Base-by-base conservation (phyloP, 805 yeast genomes). In the Sugiyamaella lignohabitans region DNA sequence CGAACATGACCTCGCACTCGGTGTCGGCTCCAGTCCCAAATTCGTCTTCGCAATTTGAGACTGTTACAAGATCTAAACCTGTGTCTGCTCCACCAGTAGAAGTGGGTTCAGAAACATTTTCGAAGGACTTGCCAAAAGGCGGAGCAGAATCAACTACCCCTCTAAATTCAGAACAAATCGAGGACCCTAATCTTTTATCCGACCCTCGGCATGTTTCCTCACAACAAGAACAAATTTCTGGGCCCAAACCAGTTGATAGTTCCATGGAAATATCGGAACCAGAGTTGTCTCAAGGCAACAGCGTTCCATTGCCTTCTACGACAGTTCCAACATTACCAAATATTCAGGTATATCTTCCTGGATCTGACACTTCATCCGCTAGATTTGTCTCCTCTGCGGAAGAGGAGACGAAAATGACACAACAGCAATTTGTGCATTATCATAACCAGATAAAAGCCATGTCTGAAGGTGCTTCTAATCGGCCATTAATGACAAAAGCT, bases 391-490 rank as follows among this genome's bases (percentile, higher is more conserved):
- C 52, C 37, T 51, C 50, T 3, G 69, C 67, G 10, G 73, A 69
- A 4, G 69, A 67, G 0, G 65, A 62, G 0, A 59, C 70, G 44
- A 78, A 76, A 21, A 58, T 79, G 55, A 68, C 76, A 1, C 65
- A 75, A 3, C 71, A 71, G 2, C 82, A 80, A 50, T 82, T 81
- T 2, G 67, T 69, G 43, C 62, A 65, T 19, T 80, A 80, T 53
- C 82, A 78, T 53, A 59, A 72, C 16, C 67, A 78, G 47, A 60
- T 80, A 6, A 58, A 73, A 2, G 62, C 65, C 44, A 65, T 64
- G 48, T 54, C 59, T 2, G 56, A 55, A 8, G 72, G 79, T 64
- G 60, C 61, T 29, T 53, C 46, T 6, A 64, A 59, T 14, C 71
- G 73, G 1, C 73, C 72, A n/a, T 49, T 74, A 53, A 44, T 73